phyloP scores from a whole-genome alignment of 805 yeast genomes.

The Torulaspora maleeae region DNA sequence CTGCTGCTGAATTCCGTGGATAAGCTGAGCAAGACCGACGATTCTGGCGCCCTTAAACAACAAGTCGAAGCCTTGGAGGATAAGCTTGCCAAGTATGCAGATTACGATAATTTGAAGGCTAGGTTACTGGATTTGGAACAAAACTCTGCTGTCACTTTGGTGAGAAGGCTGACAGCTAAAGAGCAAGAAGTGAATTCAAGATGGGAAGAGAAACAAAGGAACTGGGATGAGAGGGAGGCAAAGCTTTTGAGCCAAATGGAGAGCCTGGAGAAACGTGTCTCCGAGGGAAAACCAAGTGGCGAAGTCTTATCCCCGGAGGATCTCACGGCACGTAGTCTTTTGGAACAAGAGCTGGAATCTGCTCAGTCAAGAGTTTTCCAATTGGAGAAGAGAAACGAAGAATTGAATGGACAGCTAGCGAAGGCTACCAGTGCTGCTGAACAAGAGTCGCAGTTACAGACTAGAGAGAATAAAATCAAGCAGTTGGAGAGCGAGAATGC shows the following conservation, averaged over 20 bases:
- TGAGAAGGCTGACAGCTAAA: constrained; percentile 56
- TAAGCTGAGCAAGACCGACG: constrained; percentile 52
- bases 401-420: constrained; percentile 61
- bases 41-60: constrained; percentile 46
- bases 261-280: constrained; percentile 37
- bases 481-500: constrained; percentile 70
- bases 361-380: constrained; percentile 63
- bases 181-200: constrained; percentile 66
- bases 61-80: constrained; percentile 53
- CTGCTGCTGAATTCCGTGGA: constrained; percentile 66
- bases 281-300: constrained; percentile 14
- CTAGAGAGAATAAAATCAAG: constrained; percentile 41
- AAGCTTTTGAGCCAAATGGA: constrained; percentile 49
- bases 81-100: constrained; percentile 60
- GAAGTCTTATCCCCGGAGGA: constrained; percentile 10
- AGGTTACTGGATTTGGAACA: constrained; percentile 58
- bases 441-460: constrained; percentile 39
- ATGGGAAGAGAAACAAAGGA: constrained; percentile 66
- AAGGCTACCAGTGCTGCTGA: constrained; percentile 45
- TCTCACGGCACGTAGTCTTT: constrained; percentile 52
- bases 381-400: constrained; percentile 73
- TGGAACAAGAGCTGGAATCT: constrained; percentile 70
- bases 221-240: constrained; percentile 58
- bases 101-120: constrained; percentile 69
- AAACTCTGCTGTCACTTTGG: constrained; percentile 50